phyloP scores from a whole-genome alignment of 345 rosid genomes.

The Fremontodendron californicum region DNA sequence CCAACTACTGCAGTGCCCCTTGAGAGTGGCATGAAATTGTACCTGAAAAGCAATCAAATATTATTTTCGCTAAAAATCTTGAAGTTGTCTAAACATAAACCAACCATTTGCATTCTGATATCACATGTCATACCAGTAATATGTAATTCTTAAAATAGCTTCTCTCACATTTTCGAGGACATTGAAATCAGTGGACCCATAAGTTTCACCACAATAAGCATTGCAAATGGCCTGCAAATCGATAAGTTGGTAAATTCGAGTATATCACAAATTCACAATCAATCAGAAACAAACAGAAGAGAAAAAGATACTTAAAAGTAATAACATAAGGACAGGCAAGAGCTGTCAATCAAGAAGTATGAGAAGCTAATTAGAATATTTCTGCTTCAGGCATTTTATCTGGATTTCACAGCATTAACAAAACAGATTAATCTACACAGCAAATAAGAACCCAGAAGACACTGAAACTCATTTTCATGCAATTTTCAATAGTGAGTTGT shows the following conservation, averaged over 20 bases:
- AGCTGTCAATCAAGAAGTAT: not conserved
- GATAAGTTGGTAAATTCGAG: constrained; percentile 6
- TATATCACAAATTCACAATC: not conserved
- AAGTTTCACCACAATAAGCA: constrained; percentile 75
- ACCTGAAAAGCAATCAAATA: constrained; percentile 47
- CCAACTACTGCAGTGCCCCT: constrained; percentile 93
- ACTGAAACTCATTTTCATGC: not conserved
- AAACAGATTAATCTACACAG: not conserved
- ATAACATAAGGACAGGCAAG: not conserved
- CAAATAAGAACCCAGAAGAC: not conserved
- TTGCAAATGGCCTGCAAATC: constrained; percentile 65
- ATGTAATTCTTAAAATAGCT: constrained; percentile 83
- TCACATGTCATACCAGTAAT: constrained; percentile 66
- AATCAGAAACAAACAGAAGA: not conserved
- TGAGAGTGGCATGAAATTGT: constrained; percentile 90
- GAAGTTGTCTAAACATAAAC: not conserved
- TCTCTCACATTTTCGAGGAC: constrained; percentile 64
- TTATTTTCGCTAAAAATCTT: constrained; percentile 6
- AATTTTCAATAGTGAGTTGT: not conserved
- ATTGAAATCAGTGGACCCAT: constrained; percentile 58
- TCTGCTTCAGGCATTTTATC: not conserved
- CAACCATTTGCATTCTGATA: constrained; percentile 1
- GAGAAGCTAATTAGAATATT: not conserved
- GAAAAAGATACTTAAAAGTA: not conserved
- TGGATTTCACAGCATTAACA: not conserved